These are phyloP conservation scores for Cucumis cinereus DNA, from an alignment of 306 rosid species.

Conservation along the genomic window DNA sequence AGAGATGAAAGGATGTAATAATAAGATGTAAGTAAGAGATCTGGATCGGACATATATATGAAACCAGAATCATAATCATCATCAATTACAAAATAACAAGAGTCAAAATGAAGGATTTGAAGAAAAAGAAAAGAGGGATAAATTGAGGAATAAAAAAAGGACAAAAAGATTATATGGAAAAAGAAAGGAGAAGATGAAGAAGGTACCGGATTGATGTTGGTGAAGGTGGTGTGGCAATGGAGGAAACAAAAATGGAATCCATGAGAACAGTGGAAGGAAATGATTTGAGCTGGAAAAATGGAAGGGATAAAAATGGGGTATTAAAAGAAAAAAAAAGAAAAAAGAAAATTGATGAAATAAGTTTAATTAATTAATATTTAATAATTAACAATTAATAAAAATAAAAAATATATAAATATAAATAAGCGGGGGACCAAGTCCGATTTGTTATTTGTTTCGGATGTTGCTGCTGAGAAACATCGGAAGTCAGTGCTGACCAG, in stretches of 20 bases:
- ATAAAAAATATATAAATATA: background rate
- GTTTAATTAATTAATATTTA: too few species aligned
- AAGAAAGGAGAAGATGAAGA: background rate
- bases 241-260: conserved; percentile 6
- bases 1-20: too few species aligned
- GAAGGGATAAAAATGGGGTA: background rate
- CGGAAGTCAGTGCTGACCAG: conserved; percentile 77
- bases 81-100: background rate
- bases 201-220: background rate
- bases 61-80: background rate
- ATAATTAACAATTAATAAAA: background rate
- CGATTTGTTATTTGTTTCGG: conserved; percentile 39
- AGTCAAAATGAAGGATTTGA: background rate
- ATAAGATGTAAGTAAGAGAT: too few species aligned
- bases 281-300: background rate
- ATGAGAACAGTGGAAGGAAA: conserved; percentile 1
- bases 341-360: background rate
- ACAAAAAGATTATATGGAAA: background rate
- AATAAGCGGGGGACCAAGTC: background rate
- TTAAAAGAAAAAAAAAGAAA: background rate
- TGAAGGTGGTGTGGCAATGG: background rate
- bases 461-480: conserved; percentile 62
- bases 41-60: background rate
- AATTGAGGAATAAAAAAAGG: background rate
- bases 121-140: background rate